A percentile compares a stretch with the other conserved stretches of the same genome.
phyloP scores from a whole-genome alignment of 2,329 filamentous ascomycete species.

The Alternaria gansuensis region DNA sequence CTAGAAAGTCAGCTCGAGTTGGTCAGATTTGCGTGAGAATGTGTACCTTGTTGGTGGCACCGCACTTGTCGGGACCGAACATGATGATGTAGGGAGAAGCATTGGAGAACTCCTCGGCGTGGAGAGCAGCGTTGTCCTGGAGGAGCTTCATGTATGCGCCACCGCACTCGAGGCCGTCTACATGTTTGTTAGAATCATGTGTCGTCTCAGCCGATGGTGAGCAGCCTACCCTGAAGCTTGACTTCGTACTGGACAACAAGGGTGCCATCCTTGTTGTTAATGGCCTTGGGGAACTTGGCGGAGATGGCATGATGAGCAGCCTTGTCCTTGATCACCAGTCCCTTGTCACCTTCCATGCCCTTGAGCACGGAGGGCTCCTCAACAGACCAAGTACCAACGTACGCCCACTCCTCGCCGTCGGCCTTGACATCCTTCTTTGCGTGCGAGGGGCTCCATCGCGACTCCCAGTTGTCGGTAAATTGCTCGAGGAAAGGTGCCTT shows the following conservation, averaged over 20 bases:
- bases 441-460: conserved; percentile 91
- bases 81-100: conserved; percentile 98
- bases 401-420: conserved; percentile 90
- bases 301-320: conserved; percentile 99
- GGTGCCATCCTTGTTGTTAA: conserved; percentile 97
- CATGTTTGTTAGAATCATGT: conserved; percentile 42
- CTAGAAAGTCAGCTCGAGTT: conserved; percentile 49
- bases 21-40: conserved; percentile 1
- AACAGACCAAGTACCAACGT: conserved; percentile 94
- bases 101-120: conserved; percentile 98
- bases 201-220: no score
- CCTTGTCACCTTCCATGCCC: conserved; percentile 94
- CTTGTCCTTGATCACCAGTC: conserved; percentile 96
- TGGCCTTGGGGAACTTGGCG: conserved; percentile 95
- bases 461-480: conserved; percentile 96
- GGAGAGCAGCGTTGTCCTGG: conserved; percentile 94
- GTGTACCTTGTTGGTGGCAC: conserved; percentile 93
- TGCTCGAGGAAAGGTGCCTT: conserved; percentile 98
- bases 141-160: conserved; percentile 99
- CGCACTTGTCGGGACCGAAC: conserved; percentile 99
- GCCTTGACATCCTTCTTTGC: conserved; percentile 92
- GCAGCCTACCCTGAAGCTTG: conserved; percentile 89
- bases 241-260: conserved; percentile 99
- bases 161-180: conserved; percentile 95
- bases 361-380: conserved; percentile 92